phyloP scores from a whole-genome alignment of 176 grass and related monocot species.

The Phragmites australis region DNA sequence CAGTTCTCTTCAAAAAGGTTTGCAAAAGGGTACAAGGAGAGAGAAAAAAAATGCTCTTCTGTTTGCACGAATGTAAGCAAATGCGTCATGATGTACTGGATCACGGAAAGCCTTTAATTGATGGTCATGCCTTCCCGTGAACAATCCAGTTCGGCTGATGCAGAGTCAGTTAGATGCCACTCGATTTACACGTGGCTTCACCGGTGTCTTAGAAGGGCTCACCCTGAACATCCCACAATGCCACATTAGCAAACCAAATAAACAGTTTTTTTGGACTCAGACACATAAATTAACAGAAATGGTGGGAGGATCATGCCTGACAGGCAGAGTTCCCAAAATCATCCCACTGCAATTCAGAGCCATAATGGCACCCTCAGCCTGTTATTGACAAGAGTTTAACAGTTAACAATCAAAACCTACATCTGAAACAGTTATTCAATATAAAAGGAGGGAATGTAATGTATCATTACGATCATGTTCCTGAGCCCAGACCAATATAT shows the following conservation, averaged over 20 bases:
- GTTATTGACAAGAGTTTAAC: conserved; percentile 32
- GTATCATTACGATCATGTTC: neutral
- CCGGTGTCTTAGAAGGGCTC: conserved; percentile 91
- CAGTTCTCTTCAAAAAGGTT: conserved; percentile 44
- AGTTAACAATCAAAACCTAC: neutral
- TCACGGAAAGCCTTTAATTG: conserved; percentile 47
- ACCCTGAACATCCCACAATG: conserved; percentile 63
- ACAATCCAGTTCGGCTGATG: conserved; percentile 46
- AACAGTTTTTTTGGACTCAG: neutral
- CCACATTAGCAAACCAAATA: conserved; percentile 26
- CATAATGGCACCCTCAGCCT: conserved; percentile 79
- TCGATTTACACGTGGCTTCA: conserved; percentile 65
- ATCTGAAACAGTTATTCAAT: neutral
- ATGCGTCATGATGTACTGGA: conserved; percentile 40
- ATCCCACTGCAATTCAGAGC: conserved; percentile 92
- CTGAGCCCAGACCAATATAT: neutral
- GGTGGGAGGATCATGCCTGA: conserved; percentile 51
- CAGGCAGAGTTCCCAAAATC: conserved; percentile 74
- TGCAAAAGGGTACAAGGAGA: conserved; percentile 23
- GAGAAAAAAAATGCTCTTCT: conserved; percentile 30
- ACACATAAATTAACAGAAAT: neutral
- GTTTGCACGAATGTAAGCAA: conserved; percentile 40
- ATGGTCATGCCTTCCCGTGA: conserved; percentile 47
- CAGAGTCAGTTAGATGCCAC: conserved; percentile 48
- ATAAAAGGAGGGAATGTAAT: neutral